Percentiles rank a stretch among this genome's conserved stretches.
These are phyloP conservation scores for Penicillium taxi DNA, from an alignment of 495 filamentous ascomycete species.

Conservation along the genomic window DNA sequence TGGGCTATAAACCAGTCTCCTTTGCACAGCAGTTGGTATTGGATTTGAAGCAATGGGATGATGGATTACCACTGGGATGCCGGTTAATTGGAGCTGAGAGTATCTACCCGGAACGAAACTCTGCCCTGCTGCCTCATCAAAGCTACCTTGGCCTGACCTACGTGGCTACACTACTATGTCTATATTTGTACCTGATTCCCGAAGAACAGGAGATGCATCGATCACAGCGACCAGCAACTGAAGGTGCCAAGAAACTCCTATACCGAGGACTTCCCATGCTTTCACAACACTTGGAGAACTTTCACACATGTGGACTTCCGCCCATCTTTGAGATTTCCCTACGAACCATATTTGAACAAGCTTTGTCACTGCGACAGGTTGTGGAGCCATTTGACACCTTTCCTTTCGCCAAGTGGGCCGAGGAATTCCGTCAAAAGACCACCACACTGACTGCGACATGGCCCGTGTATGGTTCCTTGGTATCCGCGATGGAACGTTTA, in stretches of 20 bases:
- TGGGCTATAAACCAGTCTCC: conserved; percentile 23
- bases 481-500: conserved; percentile 27
- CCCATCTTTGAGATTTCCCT: conserved; percentile 39
- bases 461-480: conserved; percentile 33
- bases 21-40: conserved; percentile 37
- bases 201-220: conserved; percentile 27
- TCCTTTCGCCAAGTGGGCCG: conserved; percentile 34
- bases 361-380: conserved; percentile 26
- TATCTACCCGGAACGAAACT: conserved; percentile 36
- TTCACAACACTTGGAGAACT: conserved; percentile 41
- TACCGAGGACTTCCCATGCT: conserved; percentile 36
- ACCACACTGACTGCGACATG: conserved; percentile 22
- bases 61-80: conserved; percentile 33
- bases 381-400: conserved; percentile 28
- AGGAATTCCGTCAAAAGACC: conserved; percentile 30
- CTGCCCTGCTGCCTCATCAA: conserved; percentile 42
- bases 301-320: conserved; percentile 39
- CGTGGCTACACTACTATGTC: conserved; percentile 37
- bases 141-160: conserved; percentile 42
- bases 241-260: conserved; percentile 39
- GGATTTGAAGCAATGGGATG: conserved; percentile 37
- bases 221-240: conserved; percentile 32
- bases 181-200: conserved; percentile 34
- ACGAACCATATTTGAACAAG: conserved; percentile 34
- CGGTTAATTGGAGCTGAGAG: conserved; percentile 36